Base-by-base conservation (phyloP, 2,329 filamentous ascomycete species). In the Alternaria novae-zelandiae region DNA sequence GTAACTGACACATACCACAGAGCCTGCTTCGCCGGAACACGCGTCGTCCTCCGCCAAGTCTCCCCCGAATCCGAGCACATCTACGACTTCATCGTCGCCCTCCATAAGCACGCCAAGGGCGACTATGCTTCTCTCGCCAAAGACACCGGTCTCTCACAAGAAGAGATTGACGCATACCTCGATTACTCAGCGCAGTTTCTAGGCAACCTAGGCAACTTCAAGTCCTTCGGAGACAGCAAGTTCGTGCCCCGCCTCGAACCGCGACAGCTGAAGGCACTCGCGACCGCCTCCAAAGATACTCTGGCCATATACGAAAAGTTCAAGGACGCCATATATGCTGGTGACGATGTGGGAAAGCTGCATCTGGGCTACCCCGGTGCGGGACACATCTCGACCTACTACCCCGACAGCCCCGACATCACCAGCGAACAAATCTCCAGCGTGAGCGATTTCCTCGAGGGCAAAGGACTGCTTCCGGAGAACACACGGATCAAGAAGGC, bases 151-250 rank as follows among this genome's bases (percentile, higher is more conserved):
- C 66, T 85, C 6, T 80, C 82, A 0, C 61, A 77, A 15, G 74
- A 74, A 7, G 79, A 79, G n/a, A 65, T 79, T 25, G 70, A 76
- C n/a, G 75, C 73, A 23, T 81, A 80, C 56, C 73, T 80, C 59
- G 72, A 78, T 68, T 81, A 80, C 57, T 64, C 78, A 3, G 78
- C 79, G 8, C 79, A 83, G 59, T 87, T 87, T 60, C 76, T 87
- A 6, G 85, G 84, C n/a, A 87, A 86, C 64, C 68, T 82, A 30
- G 85, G 85, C 56, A 87, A 87, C 74, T 87, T 83, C 78, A 85
- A 84, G 69, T 82, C 79, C 4, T 85, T 85, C 58, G 82, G 81
- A 8, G 83, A 85, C 72, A 82, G 81, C 61, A 86, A 86, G 72
- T 84, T 85, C 74, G 79, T 85, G 10, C 84, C 84, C n/a, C 79